phyloP scores from a whole-genome alignment of 768 basidiomycete genomes.

The Agaricus blazei region DNA sequence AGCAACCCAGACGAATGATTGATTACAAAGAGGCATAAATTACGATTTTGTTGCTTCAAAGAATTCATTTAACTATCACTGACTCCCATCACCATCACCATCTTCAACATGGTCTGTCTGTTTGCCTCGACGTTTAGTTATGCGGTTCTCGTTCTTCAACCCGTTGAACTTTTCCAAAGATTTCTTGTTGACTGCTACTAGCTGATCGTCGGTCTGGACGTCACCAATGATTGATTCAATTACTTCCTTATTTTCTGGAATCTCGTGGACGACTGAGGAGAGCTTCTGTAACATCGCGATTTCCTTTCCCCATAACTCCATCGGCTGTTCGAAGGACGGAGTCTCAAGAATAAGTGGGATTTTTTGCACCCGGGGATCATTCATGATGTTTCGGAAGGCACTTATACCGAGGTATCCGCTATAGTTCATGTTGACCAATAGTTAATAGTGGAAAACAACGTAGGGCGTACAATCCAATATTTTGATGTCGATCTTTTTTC shows the following conservation, averaged over 20 bases:
- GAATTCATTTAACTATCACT: not conserved
- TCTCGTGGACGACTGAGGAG: conserved; percentile 11
- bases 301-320: conserved; percentile 68
- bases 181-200: conserved; percentile 12
- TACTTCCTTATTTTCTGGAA: not conserved
- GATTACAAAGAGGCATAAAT: not conserved
- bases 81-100: conserved; percentile 17
- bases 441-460: not conserved
- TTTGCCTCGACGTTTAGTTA: not conserved
- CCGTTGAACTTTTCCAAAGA: conserved; percentile 15
- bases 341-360: conserved; percentile 86
- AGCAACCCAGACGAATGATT: not conserved
- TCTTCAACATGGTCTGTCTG: conserved; percentile 17
- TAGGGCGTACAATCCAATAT: conserved; percentile 68
- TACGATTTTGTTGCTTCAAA: not conserved
- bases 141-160: conserved; percentile 1
- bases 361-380: conserved; percentile 58
- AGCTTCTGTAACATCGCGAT: conserved; percentile 54
- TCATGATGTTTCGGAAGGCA: conserved; percentile 62
- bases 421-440: not conserved
- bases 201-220: not conserved
- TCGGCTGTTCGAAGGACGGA: conserved; percentile 57
- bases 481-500: conserved; percentile 77
- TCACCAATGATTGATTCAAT: not conserved
- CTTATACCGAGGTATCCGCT: conserved; percentile 66